These are phyloP conservation scores for Citrullus colocynthis DNA, from an alignment of 306 rosid genomes.

Conservation along the genomic window DNA sequence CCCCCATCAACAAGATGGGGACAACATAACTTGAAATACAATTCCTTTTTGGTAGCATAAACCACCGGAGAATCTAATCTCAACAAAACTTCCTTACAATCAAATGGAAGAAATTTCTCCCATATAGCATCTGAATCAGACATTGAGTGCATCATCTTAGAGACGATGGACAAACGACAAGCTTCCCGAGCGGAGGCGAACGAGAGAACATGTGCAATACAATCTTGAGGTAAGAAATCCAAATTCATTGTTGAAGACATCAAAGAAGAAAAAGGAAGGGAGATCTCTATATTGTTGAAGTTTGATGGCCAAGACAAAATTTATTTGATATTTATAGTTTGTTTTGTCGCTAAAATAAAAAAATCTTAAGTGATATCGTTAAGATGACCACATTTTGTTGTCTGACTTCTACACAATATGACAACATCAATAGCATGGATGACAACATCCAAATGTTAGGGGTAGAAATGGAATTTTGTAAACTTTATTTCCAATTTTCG, in stretches of 20 bases:
- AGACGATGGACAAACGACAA: conserved; percentile 21
- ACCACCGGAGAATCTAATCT: conserved; percentile 26
- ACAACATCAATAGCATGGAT: conserved; percentile 1
- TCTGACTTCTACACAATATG: background rate
- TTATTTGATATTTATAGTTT: background rate
- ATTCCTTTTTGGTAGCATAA: conserved; percentile 30
- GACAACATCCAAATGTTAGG: background rate
- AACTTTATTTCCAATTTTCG: background rate
- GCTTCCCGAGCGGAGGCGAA: conserved; percentile 39
- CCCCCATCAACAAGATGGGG: conserved; percentile 43
- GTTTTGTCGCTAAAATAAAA: background rate
- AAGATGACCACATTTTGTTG: conserved; percentile 12
- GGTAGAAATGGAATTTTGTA: background rate
- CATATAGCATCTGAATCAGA: conserved; percentile 38
- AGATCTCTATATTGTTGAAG: background rate
- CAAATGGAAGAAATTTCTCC: conserved; percentile 35
- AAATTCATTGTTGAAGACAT: conserved; percentile 1
- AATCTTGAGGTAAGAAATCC: conserved; percentile 41
- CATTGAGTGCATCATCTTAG: conserved; percentile 12
- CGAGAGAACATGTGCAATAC: conserved; percentile 36
- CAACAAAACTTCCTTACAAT: conserved; percentile 21
- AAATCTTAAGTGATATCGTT: background rate
- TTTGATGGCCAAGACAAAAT: background rate
- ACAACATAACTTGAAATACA: conserved; percentile 30
- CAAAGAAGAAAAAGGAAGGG: background rate